Conservation (phyloP, 306 rosid species). For the Sicyos edulis region DNA sequence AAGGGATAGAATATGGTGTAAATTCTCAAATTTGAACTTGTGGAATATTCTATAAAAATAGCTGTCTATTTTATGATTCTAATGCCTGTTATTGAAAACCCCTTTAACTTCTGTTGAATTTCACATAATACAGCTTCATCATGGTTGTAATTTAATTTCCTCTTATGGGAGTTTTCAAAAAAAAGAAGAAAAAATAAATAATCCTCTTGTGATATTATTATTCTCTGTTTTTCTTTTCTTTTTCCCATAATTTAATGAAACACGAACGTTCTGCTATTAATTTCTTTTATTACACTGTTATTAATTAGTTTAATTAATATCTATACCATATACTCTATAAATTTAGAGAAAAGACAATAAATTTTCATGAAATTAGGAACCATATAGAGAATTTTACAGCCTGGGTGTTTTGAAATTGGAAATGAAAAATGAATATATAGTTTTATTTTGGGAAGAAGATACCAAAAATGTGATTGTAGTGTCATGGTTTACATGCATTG, state of each 20-base stretch:
- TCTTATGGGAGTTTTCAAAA: too few species aligned
- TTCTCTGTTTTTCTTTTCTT: not conserved
- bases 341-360: not conserved
- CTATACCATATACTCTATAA: not conserved
- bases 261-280: not conserved
- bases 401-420: conserved; percentile 36
- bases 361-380: not conserved
- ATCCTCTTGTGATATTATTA: too few species aligned
- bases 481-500: conserved; percentile 21
- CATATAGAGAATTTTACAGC: conserved; percentile 7
- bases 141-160: not conserved
- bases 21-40: too few species aligned
- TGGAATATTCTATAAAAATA: not conserved
- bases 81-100: not conserved
- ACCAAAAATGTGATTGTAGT: not conserved
- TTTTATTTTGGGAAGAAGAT: not conserved
- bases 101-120: not conserved
- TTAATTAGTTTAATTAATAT: not conserved
- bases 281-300: too few species aligned
- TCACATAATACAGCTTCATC: not conserved
- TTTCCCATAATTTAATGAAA: not conserved
- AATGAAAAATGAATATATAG: not conserved
- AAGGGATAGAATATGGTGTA: too few species aligned
- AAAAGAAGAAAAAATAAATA: too few species aligned
- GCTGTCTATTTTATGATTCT: conserved; percentile 15